Base-by-base conservation (phyloP, 352 stramenopile species). In the Pythium guiyangense region DNA sequence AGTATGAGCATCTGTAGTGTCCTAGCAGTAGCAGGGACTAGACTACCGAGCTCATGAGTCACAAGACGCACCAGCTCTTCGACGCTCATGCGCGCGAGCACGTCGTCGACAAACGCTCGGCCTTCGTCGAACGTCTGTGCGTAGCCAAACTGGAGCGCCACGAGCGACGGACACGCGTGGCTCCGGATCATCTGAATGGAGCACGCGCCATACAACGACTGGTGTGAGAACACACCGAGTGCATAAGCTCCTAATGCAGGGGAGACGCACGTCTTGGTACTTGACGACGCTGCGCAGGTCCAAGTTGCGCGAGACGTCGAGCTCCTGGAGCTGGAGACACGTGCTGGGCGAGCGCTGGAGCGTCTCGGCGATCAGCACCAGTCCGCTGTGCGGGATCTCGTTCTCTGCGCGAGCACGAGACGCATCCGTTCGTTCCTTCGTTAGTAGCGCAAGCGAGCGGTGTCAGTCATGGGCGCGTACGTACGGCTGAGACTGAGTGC, bases 21-120 rank as follows among this genome's bases (percentile, higher is more conserved):
- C 12, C 12, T 6, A 40, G 35, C 6, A 40, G 35, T 6, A 40
- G 35, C 6, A 14, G 35, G 12, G 6, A 12, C 35, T 40, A 40
- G 12, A 12, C 6, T 1, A n/a, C n/a, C n/a, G n/a, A n/a, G n/a
- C n/a, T n/a, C n/a, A n/a, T n/a, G n/a, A n/a, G n/a, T n/a, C n/a
- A n/a, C n/a, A n/a, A 57, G 31, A 63, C 69, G 34, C 66, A 86
- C 78, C 48, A 86, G 52, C 29, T 86, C 74, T n/a, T 85, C 71
- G 35, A 86, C 74, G 34, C 73, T 82, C 25, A 79, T 74, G 22
- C 58, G 63, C n/a, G 45, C 50, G 3, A 71, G 54, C 15, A 73
- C 69, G 12, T 71, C 60, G 26, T 60, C 60, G 6, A 86, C 72
- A 12, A 88, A 72, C 3, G 52, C 59, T 15, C 63, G 55, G 1